phyloP scores from a whole-genome alignment of 2,329 filamentous ascomycete genomes.

The Alternaria metachromatica region DNA sequence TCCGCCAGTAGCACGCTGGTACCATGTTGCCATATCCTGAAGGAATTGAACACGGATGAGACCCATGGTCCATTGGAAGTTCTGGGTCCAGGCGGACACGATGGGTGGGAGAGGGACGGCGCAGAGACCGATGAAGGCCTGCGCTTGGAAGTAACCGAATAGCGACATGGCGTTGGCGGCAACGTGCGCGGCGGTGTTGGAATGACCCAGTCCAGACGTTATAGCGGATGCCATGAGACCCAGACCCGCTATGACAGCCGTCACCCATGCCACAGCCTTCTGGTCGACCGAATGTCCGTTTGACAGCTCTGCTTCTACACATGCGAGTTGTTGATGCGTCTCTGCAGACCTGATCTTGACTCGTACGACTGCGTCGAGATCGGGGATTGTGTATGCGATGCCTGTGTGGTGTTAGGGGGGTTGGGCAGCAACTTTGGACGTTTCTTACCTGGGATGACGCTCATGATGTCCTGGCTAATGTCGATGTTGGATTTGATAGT shows the following conservation, averaged over 20 bases:
- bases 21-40: constrained; percentile 91
- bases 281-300: constrained; percentile 94
- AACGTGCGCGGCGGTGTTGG: constrained; percentile 92
- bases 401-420: constrained; percentile 48
- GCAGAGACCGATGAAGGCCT: constrained; percentile 88
- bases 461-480: constrained; percentile 63
- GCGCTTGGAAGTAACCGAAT: constrained; percentile 92
- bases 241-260: constrained; percentile 84
- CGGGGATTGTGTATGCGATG: constrained; percentile 88
- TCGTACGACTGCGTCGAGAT: constrained; percentile 84
- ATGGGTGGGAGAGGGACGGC: constrained; percentile 83
- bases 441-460: constrained; percentile 69
- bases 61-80: constrained; percentile 98
- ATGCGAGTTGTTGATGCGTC: constrained; percentile 73
- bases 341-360: constrained; percentile 79
- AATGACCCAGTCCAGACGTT: constrained; percentile 87
- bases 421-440: not conserved
- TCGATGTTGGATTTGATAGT: constrained; percentile 74
- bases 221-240: constrained; percentile 85
- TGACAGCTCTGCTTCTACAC: constrained; percentile 84
- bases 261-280: constrained; percentile 85
- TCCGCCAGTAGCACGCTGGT: constrained; percentile 90
- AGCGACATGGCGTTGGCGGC: constrained; percentile 93
- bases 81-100: constrained; percentile 91
- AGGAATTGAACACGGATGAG: constrained; percentile 89